Evolutionary conservation across 2,329 filamentous ascomycete genomes (phyloP), one percentile per base, ranked within the genome.

Genomic region (Chrysoporthe austroafricana): DNA sequence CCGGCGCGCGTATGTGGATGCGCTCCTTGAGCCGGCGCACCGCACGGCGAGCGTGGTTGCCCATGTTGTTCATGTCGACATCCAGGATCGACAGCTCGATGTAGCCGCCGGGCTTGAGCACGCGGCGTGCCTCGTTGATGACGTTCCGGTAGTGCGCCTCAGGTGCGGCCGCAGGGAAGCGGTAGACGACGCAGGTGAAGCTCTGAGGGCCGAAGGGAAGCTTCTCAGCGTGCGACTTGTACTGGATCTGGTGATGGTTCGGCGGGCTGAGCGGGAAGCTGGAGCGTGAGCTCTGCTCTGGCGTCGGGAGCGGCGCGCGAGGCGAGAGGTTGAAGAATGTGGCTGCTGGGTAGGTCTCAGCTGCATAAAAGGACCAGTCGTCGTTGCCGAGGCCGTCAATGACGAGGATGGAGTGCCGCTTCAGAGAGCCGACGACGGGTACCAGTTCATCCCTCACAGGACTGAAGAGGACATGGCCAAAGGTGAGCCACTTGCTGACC

Each of bases 331-430:
- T 93, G 80, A 92, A 95, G 70, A 96, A 90, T 1, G 88, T 90
- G 0, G 90, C 90, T 0, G 84, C 83, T 0, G 91, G 90, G 71
- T 95, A 95, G 0, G 91, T 93, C 74, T 94, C 88, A 7, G 92
- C 91, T 26, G 91, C 91, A 73, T 94, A 95, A 76, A 93, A 94
- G 0, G 92, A 94, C 92, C 92, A 96, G 75, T 96, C 92, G 72
- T 91, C 89, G 74, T 94, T 94, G n/a, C 92, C 92, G 42, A 96
- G 88, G 5, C 92, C 92, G 78, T 96, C 92, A 66, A 96, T 85
- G 21, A 96, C 90, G 3, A 96, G 83, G 36, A 96, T 88, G 0
- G 87, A 89, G 66, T 82, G 90, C 65, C 80, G 86, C 80, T 84
- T 90, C 79, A 74, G 79, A 16, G 77, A 80, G 63, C 78, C 81